phyloP scores from a whole-genome alignment of 257 asterid genomes.

The Solanum medicagineum region DNA sequence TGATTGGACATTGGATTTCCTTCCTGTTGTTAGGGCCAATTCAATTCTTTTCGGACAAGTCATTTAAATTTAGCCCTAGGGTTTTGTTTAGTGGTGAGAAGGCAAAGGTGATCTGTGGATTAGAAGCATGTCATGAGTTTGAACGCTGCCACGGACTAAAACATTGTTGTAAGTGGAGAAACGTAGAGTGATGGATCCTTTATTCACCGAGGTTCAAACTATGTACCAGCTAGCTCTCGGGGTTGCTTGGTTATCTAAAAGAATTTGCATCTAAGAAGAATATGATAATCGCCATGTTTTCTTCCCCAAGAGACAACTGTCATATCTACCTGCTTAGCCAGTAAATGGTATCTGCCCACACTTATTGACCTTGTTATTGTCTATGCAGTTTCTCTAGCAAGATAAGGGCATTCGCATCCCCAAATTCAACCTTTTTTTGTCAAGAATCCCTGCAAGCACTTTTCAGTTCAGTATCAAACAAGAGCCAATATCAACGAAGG shows the following conservation, averaged over 20 bases:
- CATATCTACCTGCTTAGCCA: not conserved
- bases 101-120: not conserved
- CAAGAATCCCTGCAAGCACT: conserved; percentile 48
- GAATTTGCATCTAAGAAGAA: not conserved
- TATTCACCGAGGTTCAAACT: not conserved
- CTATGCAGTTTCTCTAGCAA: conserved; percentile 50
- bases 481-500: conserved; percentile 33
- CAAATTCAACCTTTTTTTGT: conserved; percentile 45
- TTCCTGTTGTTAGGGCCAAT: not conserved
- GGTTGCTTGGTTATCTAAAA: not conserved
- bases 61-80: not conserved
- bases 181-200: not conserved
- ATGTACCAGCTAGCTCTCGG: not conserved
- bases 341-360: not conserved
- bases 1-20: not conserved
- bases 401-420: conserved; percentile 46
- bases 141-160: not conserved
- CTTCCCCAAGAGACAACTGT: not conserved
- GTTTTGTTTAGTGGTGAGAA: not conserved
- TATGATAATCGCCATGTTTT: not conserved
- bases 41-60: not conserved
- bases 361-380: conserved; percentile 6
- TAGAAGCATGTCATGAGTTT: not conserved
- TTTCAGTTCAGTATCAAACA: conserved; percentile 32
- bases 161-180: not conserved